Conservation (phyloP, 345 rosid species). For the Streptanthus diversifolius region DNA sequence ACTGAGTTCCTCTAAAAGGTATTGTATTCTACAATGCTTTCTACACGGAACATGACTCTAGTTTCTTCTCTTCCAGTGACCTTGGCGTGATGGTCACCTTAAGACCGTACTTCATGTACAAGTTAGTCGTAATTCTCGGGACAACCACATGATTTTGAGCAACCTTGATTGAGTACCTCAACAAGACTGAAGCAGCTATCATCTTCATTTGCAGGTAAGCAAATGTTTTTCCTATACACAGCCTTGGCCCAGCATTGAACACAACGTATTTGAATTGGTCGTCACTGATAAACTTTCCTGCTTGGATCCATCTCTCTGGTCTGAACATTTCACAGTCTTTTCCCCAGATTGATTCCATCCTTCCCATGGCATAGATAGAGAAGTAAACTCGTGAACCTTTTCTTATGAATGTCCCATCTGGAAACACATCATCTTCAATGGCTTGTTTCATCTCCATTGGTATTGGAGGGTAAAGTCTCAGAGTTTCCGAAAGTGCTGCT, state of each 20-base stretch:
- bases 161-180: constrained; percentile 33
- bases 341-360: constrained; percentile 61
- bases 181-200: constrained; percentile 32
- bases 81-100: constrained; percentile 25
- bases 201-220: constrained; percentile 45
- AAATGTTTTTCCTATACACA: constrained; percentile 43
- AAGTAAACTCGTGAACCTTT: constrained; percentile 53
- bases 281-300: constrained; percentile 26
- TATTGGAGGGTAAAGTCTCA: constrained; percentile 66
- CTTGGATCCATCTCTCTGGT: constrained; percentile 56
- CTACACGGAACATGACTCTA: not conserved
- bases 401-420: constrained; percentile 49
- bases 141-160: constrained; percentile 14
- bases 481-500: constrained; percentile 51
- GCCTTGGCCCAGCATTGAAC: constrained; percentile 44
- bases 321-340: constrained; percentile 42
- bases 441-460: constrained; percentile 62
- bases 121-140: constrained; percentile 30
- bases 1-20: not conserved
- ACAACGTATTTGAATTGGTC: constrained; percentile 40
- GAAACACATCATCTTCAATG: constrained; percentile 42
- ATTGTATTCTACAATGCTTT: constrained; percentile 14
- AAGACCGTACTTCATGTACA: constrained; percentile 34
- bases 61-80: constrained; percentile 4
- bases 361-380: constrained; percentile 64